Base-by-base conservation (phyloP, 2,329 filamentous ascomycete genomes). In the Beauveria scarabaeidicola region DNA sequence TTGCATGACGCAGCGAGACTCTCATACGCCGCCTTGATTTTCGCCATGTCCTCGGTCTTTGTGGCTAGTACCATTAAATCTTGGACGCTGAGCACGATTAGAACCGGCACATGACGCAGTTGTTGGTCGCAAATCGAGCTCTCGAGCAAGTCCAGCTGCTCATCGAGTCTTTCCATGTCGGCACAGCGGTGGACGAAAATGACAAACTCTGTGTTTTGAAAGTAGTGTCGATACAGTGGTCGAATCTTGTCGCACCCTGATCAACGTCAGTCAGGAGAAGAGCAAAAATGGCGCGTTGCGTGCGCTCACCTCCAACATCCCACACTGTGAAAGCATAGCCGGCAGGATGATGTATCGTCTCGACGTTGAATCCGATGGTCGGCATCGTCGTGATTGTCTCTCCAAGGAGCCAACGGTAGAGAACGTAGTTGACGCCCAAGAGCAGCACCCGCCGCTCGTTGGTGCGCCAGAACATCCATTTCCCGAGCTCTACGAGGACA, bases 341-440 rank as follows among this genome's bases (percentile, higher is more conserved):
- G 50, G 64, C 57, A 0, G 62, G 38, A 46, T 64, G 61, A 1
- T 66, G 63, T 0, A 92, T 86, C 2, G 86, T 89, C 77, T 97
- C 92, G 63, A 97, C 90, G 71, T 97, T 97, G 79, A 97, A 96
- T 62, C 87, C 92, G 71, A 96, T 94, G 66, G 92, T 97, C 63
- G 92, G 92, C 70, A 97, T 96, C 63, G 91, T 95, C 69, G 90
- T 94, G 70, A 96, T 90, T 72, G 91, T 89, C 81, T 95, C 87
- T 74, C 90, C 89, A 69, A 96, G 85, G 83, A 96, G 96, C 76
- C 96, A 74, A 70, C 86, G 83, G 74, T 91, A 91, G 44, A 91
- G 77, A 55, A 91, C 15, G 32, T 29, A 40, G 23, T 50, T 32
- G 15, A 57, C 15, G 10, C 54, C 54, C 32, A 57, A 27, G 29